These are phyloP conservation scores for Cytospora leucostoma DNA, from an alignment of 2,329 filamentous ascomycete genomes.

Conservation along the genomic window DNA sequence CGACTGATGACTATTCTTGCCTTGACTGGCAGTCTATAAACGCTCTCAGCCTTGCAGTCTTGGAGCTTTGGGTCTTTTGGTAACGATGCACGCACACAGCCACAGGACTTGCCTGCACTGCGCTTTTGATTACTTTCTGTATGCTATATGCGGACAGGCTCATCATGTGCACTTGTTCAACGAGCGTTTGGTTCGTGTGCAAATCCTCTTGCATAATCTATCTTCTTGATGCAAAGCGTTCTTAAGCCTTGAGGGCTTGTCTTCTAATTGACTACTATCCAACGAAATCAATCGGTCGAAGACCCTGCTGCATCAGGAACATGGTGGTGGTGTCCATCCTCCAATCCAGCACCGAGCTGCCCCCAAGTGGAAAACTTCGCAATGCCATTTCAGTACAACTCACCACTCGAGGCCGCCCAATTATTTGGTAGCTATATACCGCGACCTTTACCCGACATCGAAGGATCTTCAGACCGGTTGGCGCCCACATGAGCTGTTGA, in stretches of 20 bases:
- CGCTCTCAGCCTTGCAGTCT: neutral
- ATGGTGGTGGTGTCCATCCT: neutral
- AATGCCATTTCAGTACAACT: neutral
- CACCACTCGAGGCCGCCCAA: neutral
- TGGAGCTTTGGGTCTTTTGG: neutral
- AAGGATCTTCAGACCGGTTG: neutral
- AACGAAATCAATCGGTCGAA: neutral
- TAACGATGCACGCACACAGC: neutral
- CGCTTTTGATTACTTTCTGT: neutral
- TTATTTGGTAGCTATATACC: neutral
- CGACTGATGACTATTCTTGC: too few species aligned
- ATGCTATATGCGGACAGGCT: neutral
- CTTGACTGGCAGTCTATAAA: neutral
- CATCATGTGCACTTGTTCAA: neutral
- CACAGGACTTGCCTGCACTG: neutral
- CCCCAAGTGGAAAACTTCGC: neutral
- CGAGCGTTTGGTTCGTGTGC: neutral
- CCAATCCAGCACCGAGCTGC: neutral
- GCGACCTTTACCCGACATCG: neutral
- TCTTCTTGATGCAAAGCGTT: neutral
- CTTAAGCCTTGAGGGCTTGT: neutral
- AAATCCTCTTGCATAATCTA: neutral
- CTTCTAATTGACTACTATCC: neutral
- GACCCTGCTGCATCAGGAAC: neutral
- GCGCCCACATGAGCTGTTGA: neutral